Evolutionary conservation across 805 yeast species (phyloP), one percentile per base, ranked within the genome.

Genomic region (Zygosaccharomyces gambellarensis): DNA sequence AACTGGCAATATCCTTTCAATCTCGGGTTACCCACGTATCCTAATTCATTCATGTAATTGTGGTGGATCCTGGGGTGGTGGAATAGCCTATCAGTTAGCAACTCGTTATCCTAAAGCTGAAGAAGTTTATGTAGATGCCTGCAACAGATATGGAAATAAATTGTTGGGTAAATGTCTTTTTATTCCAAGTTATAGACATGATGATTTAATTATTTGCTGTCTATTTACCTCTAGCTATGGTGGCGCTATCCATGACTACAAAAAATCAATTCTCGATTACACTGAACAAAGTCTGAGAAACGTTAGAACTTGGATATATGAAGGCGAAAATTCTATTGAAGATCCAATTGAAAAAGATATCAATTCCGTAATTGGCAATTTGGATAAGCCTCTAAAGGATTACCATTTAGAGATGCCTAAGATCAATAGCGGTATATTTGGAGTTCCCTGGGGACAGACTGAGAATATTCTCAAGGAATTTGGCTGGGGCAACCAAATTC

Each of bases 21-120:
- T 27, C 4, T 30, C 29, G 4, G 22, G 39, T 12, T 46, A 56
- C 4, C 72, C 76, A 1, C 61, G 81, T 0, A 70, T 85, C 2
- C 63, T 87, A 4, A 85, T 85, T 1, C 96, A 88, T 62, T 81
- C 95, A 0, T 88, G 96, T 60, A 88, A 88, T 62, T 81, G 89
- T 34, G 71, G 73, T 23, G 96, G 95, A 0, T 60, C 73, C 1
- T 88, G 96, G 96, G 94, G 94, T 3, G 92, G 87, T 3, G 96
- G 96, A 0, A 78, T 88, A 2, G 95, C 95, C 0, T 72, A 71
- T 3, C 77, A 68, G 23, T 79, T 88, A 59, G 77, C 74, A 22
- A 47, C 57, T 14, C 64, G 70, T 41, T 87, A 75, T 63, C 90
- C 88, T 2, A 59, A 70, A 2, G 78, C 92, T 3, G 85, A 78